Base-by-base conservation (phyloP, 345 rosid genomes). In the Eucalyptus sp. region DNA sequence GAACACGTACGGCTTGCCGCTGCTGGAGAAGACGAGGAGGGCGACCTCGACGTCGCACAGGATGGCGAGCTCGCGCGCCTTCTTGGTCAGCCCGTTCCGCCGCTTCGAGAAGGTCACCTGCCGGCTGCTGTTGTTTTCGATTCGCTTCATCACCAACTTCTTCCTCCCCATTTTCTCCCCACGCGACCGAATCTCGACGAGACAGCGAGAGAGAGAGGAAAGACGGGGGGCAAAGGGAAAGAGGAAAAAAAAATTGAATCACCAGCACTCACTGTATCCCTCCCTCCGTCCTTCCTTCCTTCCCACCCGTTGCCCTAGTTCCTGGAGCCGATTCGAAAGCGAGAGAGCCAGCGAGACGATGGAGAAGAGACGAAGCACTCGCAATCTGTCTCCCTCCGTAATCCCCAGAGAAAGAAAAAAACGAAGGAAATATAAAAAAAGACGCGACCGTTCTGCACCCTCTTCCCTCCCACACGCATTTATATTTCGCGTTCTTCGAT, bases 71-170 rank as follows among this genome's bases (percentile, higher is more conserved):
- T 96, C 95, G 5, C 91, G 91, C 89, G 97, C 96, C 89, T 95
- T 96, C 90, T 95, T 95, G 85, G 94, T 91, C 90, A 95, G 93
- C 50, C 98, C 97, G 81, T 85, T 90, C 17, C 97, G 93, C 44
- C 98, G 87, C 90, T 96, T 96, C 5, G 94, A 94, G 90, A 96
- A 96, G 22, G 97, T 93, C 7, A 95, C 96, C 89, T 95, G 97
- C 24, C 97, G 93, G 60, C 93, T 94, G 88, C 93, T 94, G 84
- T 93, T 95, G 85, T 93, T 91, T 89, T 96, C 96, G 87, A 95
- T 96, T 88, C 92, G 94, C 92, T 95, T 93, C 89, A 96, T 89
- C 93, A 90, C 94, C 60, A 96, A 71, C 93, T 95, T 96, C 90
- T 62, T 93, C 85, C 97, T 90, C 89, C 96, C 89, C 90, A 89